A percentile compares a stretch with the other conserved stretches of the same genome.
These are phyloP conservation scores for Penicillium oxalicum DNA, from an alignment of 2,329 filamentous ascomycete genomes.

Conservation along the genomic window DNA sequence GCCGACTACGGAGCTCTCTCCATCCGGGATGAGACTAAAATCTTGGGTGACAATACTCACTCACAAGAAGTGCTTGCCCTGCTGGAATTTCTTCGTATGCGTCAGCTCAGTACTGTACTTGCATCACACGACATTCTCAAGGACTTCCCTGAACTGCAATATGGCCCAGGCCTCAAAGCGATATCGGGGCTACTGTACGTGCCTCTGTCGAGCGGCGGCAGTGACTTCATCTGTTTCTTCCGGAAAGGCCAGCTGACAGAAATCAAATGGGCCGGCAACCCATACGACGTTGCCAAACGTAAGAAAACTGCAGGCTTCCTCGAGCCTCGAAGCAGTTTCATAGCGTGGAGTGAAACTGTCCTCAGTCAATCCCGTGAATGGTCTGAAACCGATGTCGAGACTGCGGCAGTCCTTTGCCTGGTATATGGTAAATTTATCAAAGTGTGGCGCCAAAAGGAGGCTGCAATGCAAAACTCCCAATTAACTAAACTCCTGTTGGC, in stretches of 20 bases:
- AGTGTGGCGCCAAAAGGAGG: conserved; percentile 87
- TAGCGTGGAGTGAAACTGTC: conserved; percentile 73
- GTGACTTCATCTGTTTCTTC: conserved; percentile 88
- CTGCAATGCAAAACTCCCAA: conserved; percentile 72
- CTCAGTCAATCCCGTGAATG: conserved; percentile 79
- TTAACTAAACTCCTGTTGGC: conserved; percentile 72
- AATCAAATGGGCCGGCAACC: conserved; percentile 69
- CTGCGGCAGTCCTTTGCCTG: conserved; percentile 76
- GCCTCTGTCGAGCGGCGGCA: conserved; percentile 66
- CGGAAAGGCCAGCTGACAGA: conserved; percentile 70
- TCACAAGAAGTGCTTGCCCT: conserved; percentile 78
- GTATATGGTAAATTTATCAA: conserved; percentile 89
- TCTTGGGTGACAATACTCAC: conserved; percentile 67
- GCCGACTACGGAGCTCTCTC: conserved; percentile 82
- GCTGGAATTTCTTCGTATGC: conserved; percentile 76
- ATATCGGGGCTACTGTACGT: conserved; percentile 78
- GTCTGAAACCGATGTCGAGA: conserved; percentile 84
- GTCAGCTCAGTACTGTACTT: conserved; percentile 66
- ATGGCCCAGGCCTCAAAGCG: conserved; percentile 69
- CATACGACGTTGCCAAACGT: conserved; percentile 59
- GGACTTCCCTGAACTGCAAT: conserved; percentile 77
- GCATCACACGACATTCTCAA: conserved; percentile 68
- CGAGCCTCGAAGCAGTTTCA: conserved; percentile 76
- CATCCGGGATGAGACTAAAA: conserved; percentile 82
- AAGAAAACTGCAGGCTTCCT: conserved; percentile 68